Base-by-base conservation (phyloP, 257 asterid genomes). In the Nicotiana tomentosiformis region DNA sequence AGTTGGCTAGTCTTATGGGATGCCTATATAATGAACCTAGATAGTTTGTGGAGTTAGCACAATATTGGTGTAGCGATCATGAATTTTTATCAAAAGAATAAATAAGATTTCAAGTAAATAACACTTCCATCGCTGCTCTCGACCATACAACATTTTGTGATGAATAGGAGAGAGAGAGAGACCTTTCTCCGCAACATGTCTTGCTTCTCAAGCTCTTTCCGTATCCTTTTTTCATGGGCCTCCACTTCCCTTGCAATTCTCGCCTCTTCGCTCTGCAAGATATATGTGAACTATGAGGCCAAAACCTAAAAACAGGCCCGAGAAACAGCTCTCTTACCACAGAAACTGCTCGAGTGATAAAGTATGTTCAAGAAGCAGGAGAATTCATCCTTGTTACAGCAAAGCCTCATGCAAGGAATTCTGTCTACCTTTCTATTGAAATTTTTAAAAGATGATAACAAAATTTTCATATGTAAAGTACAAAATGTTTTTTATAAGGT, bases 131-230 rank as follows among this genome's bases (percentile, higher is more conserved):
- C 64, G 23, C 43, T 49, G 16, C 10, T 51, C 26, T 8, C 43
- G 1, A 74, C 15, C 18, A 26, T 5, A 23, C 20, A 46, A 46
- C 61, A 49, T 74, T 70, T 74, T 74, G 62, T 8, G 23, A 81
- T 64, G 62, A 82, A 81, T 55, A 83, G 39, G 83, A 78, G 67
- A 8, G 11, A 8, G 43, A 37, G 77, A 72, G 76, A 70, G 79
- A 93, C 99, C 97, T 90, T 95, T 89, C 90, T 88, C 86, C 91
- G 88, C 80, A 93, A 84, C 23, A 92, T 61, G 81, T 93, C 97
- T 86, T 95, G 98, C 85, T 91, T 93, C 91, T 93, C 99, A 55
- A 93, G 91, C 88, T 95, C 99, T 85, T 92, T 95, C 65, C 97
- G 84, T 69, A 91, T 91, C 90, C 90, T 92, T 86, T 93, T 95